These are phyloP conservation scores for Peribolospora kevripleyi DNA, from an alignment of 768 basidiomycete genomes.

Conservation along the genomic window DNA sequence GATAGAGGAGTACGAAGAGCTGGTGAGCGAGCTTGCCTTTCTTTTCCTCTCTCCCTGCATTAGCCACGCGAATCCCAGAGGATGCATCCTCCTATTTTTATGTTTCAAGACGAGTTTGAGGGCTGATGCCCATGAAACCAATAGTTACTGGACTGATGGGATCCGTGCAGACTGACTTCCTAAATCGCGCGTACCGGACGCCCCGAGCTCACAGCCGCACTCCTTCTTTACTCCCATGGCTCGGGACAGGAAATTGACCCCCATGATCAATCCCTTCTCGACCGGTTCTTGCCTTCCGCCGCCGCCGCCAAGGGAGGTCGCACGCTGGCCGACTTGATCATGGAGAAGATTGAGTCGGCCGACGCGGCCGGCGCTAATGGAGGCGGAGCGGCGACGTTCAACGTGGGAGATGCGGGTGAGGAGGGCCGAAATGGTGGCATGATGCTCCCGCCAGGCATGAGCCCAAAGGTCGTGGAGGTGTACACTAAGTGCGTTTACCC, in stretches of 20 bases:
- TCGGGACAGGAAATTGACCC: conserved; percentile 47
- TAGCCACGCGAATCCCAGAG: not conserved
- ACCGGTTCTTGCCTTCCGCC: conserved; percentile 51
- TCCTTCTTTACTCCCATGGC: no score
- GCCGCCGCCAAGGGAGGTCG: conserved; percentile 17
- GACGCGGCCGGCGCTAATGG: not conserved
- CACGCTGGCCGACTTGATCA: conserved; percentile 90
- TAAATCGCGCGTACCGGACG: not conserved
- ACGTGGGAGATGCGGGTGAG: conserved; percentile 14
- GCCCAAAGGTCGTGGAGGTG: conserved; percentile 75
- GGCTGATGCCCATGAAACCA: no score
- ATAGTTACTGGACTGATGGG: not conserved
- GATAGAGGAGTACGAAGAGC: conserved; percentile 24
- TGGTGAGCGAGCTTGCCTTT: conserved; percentile 16
- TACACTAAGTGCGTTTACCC: conserved; percentile 52
- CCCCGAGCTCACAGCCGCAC: not conserved
- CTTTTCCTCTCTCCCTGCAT: not conserved
- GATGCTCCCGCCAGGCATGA: conserved; percentile 66
- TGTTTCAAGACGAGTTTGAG: not conserved
- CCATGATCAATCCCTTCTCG: conserved; percentile 62
- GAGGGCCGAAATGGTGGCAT: conserved; percentile 17
- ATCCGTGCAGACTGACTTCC: not conserved
- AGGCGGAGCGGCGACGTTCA: conserved; percentile 21
- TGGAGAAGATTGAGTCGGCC: conserved; percentile 52
- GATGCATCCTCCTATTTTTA: conserved; percentile 23